Base-by-base conservation (phyloP, 2,329 filamentous ascomycete genomes). In the Aspergillus eucalypticola region DNA sequence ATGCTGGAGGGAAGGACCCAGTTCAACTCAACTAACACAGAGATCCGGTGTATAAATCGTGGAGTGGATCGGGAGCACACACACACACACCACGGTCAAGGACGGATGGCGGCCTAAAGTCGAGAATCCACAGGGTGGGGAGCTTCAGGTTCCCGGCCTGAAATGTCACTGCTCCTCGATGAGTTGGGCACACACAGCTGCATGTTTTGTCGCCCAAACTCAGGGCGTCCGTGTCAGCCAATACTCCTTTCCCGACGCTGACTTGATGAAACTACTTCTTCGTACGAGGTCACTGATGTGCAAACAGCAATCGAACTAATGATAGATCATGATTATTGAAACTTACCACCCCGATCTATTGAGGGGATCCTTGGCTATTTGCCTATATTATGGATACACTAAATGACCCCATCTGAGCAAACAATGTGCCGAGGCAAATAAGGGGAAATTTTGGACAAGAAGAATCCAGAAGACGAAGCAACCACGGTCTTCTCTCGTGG, bases 121-220 rank as follows among this genome's bases (percentile, higher is more conserved):
- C 56, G 61, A 57, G 58, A 56, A 42, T 50, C 21, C 50, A 35
- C 32, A 61, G 50, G 61, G 63, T 66, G 63, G 63, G 63, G 62
- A 63, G 59, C 63, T 60, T 66, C 54, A 61, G 46, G 41, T 42
- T 51, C 35, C 62, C 49, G 54, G 50, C 58, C 54, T 38, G 58
- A 58, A 35, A 59, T 60, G 42, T 35, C 53, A 61, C 60, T 54
- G 38, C 29, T 60, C 59, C 59, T 60, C 52, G 62, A 64, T 50
- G 35, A 56, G 66, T 72, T 68, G 68, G 70, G 70, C 70, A 72
- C 67, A 67, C 61, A 71, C 63, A 46, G 52, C 61, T 67, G 67
- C 67, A 67, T 61, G 65, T 44, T 53, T 69, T 64, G 67, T 67
- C 60, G 67, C 68, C 68, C 68, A 68, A 70, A 58, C 57, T 53